Evolutionary conservation across 495 filamentous ascomycete species (phyloP), one percentile per base, ranked within the genome.

Genomic region (Talaromyces liani): DNA sequence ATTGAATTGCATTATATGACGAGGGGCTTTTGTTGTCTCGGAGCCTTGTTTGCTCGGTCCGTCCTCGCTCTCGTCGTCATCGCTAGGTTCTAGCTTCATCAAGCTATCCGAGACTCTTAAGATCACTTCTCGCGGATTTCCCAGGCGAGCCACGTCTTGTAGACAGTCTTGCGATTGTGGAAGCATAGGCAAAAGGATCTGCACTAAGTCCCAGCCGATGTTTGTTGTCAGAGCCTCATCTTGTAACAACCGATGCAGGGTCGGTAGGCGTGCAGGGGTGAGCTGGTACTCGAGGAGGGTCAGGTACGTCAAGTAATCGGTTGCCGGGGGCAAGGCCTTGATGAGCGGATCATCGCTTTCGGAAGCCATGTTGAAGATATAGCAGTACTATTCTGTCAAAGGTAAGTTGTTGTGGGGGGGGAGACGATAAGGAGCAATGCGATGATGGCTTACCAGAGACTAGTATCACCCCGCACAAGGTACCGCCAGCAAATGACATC

Each of bases 201-300:
- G 88, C 7, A 98, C 89, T 49, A 98, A 75, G 70, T 98, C 94
- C 94, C 94, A 98, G 54, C 94, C 95, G 69, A 98, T 96, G 65
- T 96, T 92, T 55, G 85, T 86, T 1, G 93, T 93, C 60, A 98
- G 81, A 54, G 83, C 84, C 51, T 87, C 84, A 85, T 95, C 89
- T 73, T 95, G 91, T 57, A 97, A 79, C 39, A 96, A 82, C 6
- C 85, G 80, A 68, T 95, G 88, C 49, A 97, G 77, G 3, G 84
- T 80, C 4, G 91, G 90, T 10, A 97, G 80, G 65, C 90, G 85
- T 31, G 87, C 85, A n/a, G 82, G 82, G 12, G 85, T 88, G 20
- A 97, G 79, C 71, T 95, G 90, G 65, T 92, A 88, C 71, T 96
- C 91, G 65, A 97, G 73, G 65, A 97, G 82, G 51, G 91, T 94